Evolutionary conservation across 2,329 filamentous ascomycete genomes (phyloP).

Genomic region (Chaetomium strumarium): DNA sequence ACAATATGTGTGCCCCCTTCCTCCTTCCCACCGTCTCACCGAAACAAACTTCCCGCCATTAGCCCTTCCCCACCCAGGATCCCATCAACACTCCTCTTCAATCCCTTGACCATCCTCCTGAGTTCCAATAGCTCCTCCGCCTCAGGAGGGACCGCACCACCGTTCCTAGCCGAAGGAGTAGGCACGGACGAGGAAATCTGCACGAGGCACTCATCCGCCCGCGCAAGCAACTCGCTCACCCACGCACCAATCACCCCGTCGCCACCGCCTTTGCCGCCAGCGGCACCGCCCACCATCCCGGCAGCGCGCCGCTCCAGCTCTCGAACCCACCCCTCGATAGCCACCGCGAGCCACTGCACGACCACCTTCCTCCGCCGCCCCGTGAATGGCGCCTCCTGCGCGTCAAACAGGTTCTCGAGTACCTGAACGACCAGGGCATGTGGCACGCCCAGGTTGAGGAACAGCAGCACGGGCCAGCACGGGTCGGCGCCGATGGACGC

Average conservation of each 20-base stretch:
- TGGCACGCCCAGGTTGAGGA: conserved; percentile 50
- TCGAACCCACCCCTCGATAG: conserved; percentile 44
- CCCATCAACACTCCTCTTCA: conserved; percentile 24
- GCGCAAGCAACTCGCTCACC: conserved; percentile 44
- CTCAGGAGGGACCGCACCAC: conserved; percentile 5
- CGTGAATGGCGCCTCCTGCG: conserved; percentile 54
- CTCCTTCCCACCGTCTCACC: conserved; percentile 12
- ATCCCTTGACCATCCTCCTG: conserved; percentile 20
- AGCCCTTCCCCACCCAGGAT: conserved; percentile 16
- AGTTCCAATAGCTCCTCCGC: conserved; percentile 20
- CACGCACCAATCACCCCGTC: conserved; percentile 36
- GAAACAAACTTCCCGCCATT: conserved; percentile 19
- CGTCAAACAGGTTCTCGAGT: conserved; percentile 52
- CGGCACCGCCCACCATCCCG: conserved; percentile 30
- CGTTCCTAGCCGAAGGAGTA: not conserved
- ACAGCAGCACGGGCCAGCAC: conserved; percentile 52
- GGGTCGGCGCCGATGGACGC: conserved; percentile 51
- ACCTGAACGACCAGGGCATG: conserved; percentile 51
- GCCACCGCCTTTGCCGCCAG: conserved; percentile 16
- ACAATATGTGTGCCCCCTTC: not conserved
- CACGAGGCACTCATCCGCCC: conserved; percentile 38
- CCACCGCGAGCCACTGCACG: conserved; percentile 49
- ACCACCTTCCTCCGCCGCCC: conserved; percentile 44
- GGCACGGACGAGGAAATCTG: conserved; percentile 4
- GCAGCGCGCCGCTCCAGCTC: conserved; percentile 45